Conservation (phyloP, 495 filamentous ascomycete genomes). For the Hypoxylon cercidicola region DNA sequence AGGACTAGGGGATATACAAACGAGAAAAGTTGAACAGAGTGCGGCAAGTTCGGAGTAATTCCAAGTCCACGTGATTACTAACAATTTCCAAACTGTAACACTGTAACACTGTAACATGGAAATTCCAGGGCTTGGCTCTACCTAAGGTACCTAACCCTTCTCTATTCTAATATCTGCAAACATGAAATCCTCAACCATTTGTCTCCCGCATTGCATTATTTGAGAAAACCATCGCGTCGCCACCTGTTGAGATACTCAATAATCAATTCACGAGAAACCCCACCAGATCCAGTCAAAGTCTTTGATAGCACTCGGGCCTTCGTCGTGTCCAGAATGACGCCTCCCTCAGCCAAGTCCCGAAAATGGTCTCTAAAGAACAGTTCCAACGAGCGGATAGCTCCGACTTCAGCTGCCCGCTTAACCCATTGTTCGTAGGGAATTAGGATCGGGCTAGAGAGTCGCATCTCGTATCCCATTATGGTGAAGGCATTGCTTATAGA, state of each 20-base stretch:
- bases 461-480: conserved; percentile 42
- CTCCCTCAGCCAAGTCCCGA: conserved; percentile 38
- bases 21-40: no score
- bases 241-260: conserved; percentile 36
- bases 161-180: background rate
- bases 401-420: conserved; percentile 35
- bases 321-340: conserved; percentile 40
- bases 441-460: conserved; percentile 22
- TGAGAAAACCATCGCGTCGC: conserved; percentile 19
- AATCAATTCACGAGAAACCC: conserved; percentile 33
- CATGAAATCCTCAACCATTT: background rate
- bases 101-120: no score
- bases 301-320: conserved; percentile 33
- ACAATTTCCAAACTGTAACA: no score
- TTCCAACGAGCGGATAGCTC: conserved; percentile 36
- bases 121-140: background rate
- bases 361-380: conserved; percentile 45
- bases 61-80: no score
- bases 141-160: background rate
- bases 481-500: conserved; percentile 45
- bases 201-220: background rate
- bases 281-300: conserved; percentile 31
- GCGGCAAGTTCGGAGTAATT: no score
- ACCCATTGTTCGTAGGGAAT: conserved; percentile 50
- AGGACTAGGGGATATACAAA: no score